Evolutionary conservation across 1,284 basidiomycete species (phyloP).

Genomic region (Irpex rosettiformis): DNA sequence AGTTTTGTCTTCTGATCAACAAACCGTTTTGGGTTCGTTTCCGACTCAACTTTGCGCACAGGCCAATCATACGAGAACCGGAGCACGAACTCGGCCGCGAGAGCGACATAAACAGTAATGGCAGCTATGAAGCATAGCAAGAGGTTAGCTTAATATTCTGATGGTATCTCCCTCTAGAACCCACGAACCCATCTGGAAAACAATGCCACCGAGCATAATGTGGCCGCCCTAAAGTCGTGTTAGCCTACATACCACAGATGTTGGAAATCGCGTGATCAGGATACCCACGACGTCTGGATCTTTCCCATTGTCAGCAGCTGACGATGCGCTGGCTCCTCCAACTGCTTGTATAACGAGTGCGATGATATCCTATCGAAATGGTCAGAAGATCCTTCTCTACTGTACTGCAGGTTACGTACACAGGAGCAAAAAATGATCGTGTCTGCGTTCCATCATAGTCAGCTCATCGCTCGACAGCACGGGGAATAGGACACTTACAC

Average conservation of each 20-base stretch:
- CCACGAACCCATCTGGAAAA: constrained; percentile 40
- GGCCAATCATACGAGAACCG: constrained; percentile 40
- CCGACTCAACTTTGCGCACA: constrained; percentile 19
- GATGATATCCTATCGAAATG: constrained; percentile 39
- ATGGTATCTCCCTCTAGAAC: neutral
- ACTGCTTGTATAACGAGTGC: constrained; percentile 50
- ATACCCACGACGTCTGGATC: constrained; percentile 14
- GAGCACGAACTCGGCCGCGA: constrained; percentile 45
- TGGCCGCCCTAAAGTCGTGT: constrained; percentile 30
- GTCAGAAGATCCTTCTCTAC: neutral
- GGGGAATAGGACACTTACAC: constrained; percentile 7
- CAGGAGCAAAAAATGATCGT: constrained; percentile 45
- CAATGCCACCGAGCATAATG: constrained; percentile 54
- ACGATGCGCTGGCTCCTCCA: constrained; percentile 49
- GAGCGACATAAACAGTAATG: constrained; percentile 39
- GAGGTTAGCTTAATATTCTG: constrained; percentile 8
- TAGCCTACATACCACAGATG: constrained; percentile 21
- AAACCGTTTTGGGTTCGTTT: constrained; percentile 3
- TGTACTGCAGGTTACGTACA: constrained; percentile 27
- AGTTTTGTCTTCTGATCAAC: constrained; percentile 23
- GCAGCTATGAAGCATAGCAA: constrained; percentile 32
- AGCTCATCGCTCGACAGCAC: neutral
- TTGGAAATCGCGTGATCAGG: neutral
- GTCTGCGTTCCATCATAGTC: constrained; percentile 27
- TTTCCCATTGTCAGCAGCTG: constrained; percentile 23